Base-by-base conservation (phyloP, 2,329 filamentous ascomycete species). In the Colletotrichum falcatum region DNA sequence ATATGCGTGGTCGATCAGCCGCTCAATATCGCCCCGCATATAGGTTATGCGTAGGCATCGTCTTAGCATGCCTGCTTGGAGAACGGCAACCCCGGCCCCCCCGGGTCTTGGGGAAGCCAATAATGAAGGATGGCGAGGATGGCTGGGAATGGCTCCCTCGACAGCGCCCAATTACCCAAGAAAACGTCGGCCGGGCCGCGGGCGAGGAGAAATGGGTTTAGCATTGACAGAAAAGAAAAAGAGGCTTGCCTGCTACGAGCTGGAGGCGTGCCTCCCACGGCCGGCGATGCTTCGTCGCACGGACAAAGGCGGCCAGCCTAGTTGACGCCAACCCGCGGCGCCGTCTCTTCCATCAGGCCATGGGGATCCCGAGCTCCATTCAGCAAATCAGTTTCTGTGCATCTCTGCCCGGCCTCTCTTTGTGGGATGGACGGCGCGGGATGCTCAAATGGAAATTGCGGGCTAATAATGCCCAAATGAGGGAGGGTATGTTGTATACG, bases 251-350 rank as follows among this genome's bases (percentile, higher is more conserved):
- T 28, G 14, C 33, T 35, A 7, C 28, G 18, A 51, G 62, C 54
- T 51, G 54, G 51, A 23, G 53, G 33, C 53, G 53, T 35, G 12
- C 20, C 16, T 11, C 26, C 37, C 14, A n/a, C 26, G 37, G 55
- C 63, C 39, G 46, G 18, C 26, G 44, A 26, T 26, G 46, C 55
- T n/a, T 51, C 20, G n/a, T n/a, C 35, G 55, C 55, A 42, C 55
- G n/a, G 54, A 51, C 54, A n/a, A 35, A 26, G 62, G 4, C 33
- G 54, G 33, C 20, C 35, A 49, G 33, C 49, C 30, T 23, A 30
- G n/a, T 49, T 18, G 44, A 23, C 42, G 37, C 54, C 54, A 65
- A 58, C 23, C 9, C 26, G 37, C 53, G 53, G 53, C 33, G 28
- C 26, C 39, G 53, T 54, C 39, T 44, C 28, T 42, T 33, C 33